Percentiles rank a stretch among this genome's conserved stretches.
phyloP scores from a whole-genome alignment of 2,329 filamentous ascomycete genomes.

The Truncatella angustata region DNA sequence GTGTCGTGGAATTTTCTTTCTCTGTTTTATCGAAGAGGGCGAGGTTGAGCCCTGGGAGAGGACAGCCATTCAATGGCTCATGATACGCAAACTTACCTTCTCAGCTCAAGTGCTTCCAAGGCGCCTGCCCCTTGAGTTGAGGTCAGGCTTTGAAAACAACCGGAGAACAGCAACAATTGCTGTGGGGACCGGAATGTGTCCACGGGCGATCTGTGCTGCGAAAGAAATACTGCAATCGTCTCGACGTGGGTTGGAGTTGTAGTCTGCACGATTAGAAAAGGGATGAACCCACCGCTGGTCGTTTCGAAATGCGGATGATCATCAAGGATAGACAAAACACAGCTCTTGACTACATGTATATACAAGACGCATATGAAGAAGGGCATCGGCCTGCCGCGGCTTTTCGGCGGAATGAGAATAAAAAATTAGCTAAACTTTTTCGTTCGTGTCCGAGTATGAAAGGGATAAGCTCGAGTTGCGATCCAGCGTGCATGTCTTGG shows the following conservation, averaged over 20 bases:
- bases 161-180: background rate
- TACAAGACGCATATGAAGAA: background rate
- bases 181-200: background rate
- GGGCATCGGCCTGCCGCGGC: constrained; percentile 15
- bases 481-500: constrained; percentile 11
- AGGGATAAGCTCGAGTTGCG: constrained; percentile 12
- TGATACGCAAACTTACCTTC: no score
- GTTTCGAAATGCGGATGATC: background rate
- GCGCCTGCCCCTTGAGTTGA: no score
- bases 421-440: constrained; percentile 19
- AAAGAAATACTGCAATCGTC: background rate
- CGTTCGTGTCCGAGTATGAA: constrained; percentile 8
- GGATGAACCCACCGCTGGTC: background rate
- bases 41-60: background rate
- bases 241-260: background rate
- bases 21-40: background rate
- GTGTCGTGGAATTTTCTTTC: background rate
- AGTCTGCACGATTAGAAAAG: background rate
- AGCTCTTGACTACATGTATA: constrained; percentile 5
- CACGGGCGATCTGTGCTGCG: background rate
- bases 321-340: background rate
- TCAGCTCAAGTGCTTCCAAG: no score
- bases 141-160: background rate
- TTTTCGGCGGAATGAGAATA: constrained; percentile 24
- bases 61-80: no score